Percentiles rank a stretch among this genome's conserved stretches.
Conservation (phyloP, 2,329 filamentous ascomycete genomes). For the Rhynchosporium agropyri region DNA sequence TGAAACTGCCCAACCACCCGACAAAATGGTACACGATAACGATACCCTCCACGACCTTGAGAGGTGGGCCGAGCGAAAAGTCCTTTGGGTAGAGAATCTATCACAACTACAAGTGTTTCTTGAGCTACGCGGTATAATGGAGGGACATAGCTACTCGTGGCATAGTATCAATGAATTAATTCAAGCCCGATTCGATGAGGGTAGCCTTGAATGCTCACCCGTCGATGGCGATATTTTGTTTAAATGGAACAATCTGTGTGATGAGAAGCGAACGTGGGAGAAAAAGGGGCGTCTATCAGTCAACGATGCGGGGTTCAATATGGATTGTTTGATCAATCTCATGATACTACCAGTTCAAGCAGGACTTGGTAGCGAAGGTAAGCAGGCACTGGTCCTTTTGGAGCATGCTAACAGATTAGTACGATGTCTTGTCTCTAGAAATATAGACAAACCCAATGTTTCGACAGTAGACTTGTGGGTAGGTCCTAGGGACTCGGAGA, state of each 20-base stretch:
- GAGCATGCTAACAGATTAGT: conserved; percentile 25
- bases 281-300: conserved; percentile 22
- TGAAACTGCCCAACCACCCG: conserved; percentile 1
- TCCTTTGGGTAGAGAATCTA: conserved; percentile 24
- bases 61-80: conserved; percentile 20
- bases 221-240: conserved; percentile 27
- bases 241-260: conserved; percentile 29
- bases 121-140: conserved; percentile 25
- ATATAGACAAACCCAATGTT: conserved; percentile 24
- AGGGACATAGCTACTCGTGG: conserved; percentile 27
- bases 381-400: conserved; percentile 10
- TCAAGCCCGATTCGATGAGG: conserved; percentile 22
- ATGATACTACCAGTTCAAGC: conserved; percentile 31
- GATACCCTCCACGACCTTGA: conserved; percentile 3
- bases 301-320: conserved; percentile 24
- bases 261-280: conserved; percentile 28
- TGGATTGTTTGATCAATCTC: conserved; percentile 30
- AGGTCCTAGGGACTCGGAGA: conserved; percentile 6
- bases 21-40: not conserved
- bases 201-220: conserved; percentile 24
- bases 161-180: conserved; percentile 27
- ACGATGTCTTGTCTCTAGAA: conserved; percentile 23
- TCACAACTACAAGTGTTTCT: conserved; percentile 21
- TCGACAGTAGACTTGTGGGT: conserved; percentile 25
- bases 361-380: conserved; percentile 22